Conservation (phyloP, 2,329 filamentous ascomycete genomes). For the Alternaria incomplexa region DNA sequence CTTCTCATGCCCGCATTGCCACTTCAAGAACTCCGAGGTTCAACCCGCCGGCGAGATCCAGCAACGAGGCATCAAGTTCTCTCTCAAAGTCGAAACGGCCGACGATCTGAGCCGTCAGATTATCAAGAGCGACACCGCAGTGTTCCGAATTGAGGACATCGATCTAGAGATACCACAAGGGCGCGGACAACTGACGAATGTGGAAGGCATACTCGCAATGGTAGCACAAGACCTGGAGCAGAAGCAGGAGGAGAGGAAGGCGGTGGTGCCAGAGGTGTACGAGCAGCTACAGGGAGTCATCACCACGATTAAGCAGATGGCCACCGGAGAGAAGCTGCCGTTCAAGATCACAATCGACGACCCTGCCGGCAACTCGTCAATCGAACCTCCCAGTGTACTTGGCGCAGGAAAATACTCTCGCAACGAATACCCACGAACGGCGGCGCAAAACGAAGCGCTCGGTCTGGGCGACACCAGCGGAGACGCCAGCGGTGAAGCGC, state of each 20-base stretch:
- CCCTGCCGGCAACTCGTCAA: constrained; percentile 94
- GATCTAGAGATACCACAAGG: constrained; percentile 93
- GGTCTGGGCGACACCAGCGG: constrained; percentile 69
- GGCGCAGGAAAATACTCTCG: constrained; percentile 90
- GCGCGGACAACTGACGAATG: constrained; percentile 88
- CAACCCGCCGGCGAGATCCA: constrained; percentile 92
- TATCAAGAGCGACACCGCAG: constrained; percentile 87
- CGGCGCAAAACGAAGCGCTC: constrained; percentile 84
- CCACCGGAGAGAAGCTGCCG: constrained; percentile 78
- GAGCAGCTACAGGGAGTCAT: constrained; percentile 81
- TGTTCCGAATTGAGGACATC: constrained; percentile 86
- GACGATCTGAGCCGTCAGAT: constrained; percentile 84
- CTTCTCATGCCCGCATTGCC: constrained; percentile 89
- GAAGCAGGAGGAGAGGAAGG: constrained; percentile 82
- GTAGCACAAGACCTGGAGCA: constrained; percentile 81
- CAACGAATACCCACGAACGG: constrained; percentile 79
- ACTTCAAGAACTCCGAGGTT: constrained; percentile 89
- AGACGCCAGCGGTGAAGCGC: constrained; percentile 54
- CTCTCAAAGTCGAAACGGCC: constrained; percentile 74
- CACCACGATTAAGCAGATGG: constrained; percentile 74
- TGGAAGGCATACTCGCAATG: constrained; percentile 83
- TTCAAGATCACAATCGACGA: constrained; percentile 91
- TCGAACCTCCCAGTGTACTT: constrained; percentile 78
- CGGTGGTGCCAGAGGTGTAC: constrained; percentile 77
- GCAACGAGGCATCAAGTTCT: constrained; percentile 83